phyloP scores from a whole-genome alignment of 169 alveolate species.

The Pseudocohnilembus persalinus region DNA sequence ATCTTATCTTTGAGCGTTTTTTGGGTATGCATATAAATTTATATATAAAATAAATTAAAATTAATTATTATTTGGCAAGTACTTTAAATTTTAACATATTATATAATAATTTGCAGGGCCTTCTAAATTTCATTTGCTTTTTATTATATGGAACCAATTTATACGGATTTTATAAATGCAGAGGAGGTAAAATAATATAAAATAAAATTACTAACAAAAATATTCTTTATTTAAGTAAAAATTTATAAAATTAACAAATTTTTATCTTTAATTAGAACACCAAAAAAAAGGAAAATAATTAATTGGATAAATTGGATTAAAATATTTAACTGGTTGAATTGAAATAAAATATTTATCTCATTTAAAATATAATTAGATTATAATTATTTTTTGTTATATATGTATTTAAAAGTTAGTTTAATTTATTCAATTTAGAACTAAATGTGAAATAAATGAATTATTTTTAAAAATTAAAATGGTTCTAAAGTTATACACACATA shows the following conservation, averaged over 20 bases:
- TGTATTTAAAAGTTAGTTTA: too few species aligned
- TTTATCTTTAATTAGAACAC: background rate
- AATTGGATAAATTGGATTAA: background rate
- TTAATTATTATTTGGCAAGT: background rate
- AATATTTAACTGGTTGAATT: background rate
- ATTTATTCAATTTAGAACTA: too few species aligned
- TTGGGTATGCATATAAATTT: background rate
- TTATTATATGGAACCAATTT: background rate
- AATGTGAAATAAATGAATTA: too few species aligned
- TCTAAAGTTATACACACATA: too few species aligned
- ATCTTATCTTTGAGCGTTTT: background rate
- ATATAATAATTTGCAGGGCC: background rate
- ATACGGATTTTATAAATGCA: background rate
- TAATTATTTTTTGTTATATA: too few species aligned
- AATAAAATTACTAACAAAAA: background rate
- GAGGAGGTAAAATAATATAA: background rate
- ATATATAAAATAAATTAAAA: too few species aligned
- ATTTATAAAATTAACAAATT: too few species aligned
- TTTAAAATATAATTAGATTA: too few species aligned
- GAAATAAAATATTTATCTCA: too few species aligned
- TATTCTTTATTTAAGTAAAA: too few species aligned
- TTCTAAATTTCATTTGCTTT: background rate
- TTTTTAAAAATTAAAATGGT: too few species aligned
- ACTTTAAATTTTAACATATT: too few species aligned
- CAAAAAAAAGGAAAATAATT: background rate